These are phyloP conservation scores for Aureobasidium subglaciale DNA, from an alignment of 2,329 filamentous ascomycete genomes.

Conservation along the genomic window DNA sequence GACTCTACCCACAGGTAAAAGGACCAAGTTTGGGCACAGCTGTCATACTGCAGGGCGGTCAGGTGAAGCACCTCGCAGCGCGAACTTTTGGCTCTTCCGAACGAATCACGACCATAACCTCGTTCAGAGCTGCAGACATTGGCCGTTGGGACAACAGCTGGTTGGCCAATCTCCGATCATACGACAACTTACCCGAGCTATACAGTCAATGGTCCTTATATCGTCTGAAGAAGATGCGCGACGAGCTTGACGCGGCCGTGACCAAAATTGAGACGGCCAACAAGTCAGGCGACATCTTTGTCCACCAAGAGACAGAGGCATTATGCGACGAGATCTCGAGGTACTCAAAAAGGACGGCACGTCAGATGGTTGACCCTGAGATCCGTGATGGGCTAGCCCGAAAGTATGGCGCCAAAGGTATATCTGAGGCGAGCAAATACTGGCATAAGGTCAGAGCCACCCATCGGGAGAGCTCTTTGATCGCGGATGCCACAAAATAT, in stretches of 20 bases:
- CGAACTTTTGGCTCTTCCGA: not conserved
- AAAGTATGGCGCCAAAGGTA: not conserved
- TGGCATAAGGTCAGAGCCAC: not conserved
- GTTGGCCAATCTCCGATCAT: not conserved
- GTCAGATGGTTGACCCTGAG: not conserved
- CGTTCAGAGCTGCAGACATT: not conserved
- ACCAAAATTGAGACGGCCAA: not conserved
- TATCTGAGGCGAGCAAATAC: not conserved
- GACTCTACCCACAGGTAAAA: not conserved
- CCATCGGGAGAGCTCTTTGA: not conserved
- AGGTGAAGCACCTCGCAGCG: not conserved
- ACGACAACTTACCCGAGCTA: not conserved
- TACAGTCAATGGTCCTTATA: not conserved
- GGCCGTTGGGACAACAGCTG: not conserved
- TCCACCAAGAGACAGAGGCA: not conserved
- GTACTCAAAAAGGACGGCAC: not conserved
- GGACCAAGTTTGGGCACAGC: not conserved
- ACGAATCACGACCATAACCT: not conserved
- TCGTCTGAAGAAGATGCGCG: not conserved
- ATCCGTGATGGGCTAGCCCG: not conserved
- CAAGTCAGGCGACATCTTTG: not conserved
- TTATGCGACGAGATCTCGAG: not conserved
- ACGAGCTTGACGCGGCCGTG: not conserved
- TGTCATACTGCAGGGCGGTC: not conserved
- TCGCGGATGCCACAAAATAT: not conserved